A percentile compares a stretch with the other conserved stretches of the same genome.
Evolutionary conservation across 805 yeast species (phyloP).

Genomic region (Candida namnaoensis): DNA sequence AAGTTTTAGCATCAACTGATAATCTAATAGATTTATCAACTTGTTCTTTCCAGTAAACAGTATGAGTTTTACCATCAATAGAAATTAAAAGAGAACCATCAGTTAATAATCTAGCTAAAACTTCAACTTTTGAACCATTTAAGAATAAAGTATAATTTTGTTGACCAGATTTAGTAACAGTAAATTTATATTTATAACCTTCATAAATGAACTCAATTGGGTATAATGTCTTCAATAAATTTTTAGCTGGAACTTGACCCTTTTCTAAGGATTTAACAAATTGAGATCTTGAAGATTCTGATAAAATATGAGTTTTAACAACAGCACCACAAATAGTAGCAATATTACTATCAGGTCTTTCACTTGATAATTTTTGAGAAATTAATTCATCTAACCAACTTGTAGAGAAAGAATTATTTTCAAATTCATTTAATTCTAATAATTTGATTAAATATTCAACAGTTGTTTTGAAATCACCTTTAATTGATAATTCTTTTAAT

Average conservation of each 20-base stretch:
- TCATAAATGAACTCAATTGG: slow-evolving; percentile 95
- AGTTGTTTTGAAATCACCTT: slow-evolving; percentile 98
- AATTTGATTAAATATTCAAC: slow-evolving; percentile 94
- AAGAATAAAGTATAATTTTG: slow-evolving; percentile 84
- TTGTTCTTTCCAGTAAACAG: slow-evolving; percentile 97
- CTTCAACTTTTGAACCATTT: slow-evolving; percentile 86
- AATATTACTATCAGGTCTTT: slow-evolving; percentile 85
- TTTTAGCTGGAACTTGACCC: slow-evolving; percentile 91
- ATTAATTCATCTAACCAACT: slow-evolving; percentile 99
- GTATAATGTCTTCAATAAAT: slow-evolving; percentile 74
- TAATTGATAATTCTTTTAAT: slow-evolving; percentile 86
- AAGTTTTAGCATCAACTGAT: slow-evolving; percentile 92
- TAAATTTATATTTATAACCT: slow-evolving; percentile 86
- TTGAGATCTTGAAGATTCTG: slow-evolving; percentile 60
- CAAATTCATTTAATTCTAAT: slow-evolving; percentile 93
- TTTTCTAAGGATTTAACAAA: slow-evolving; percentile 76
- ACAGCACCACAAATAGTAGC: slow-evolving; percentile 98
- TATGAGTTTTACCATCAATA: slow-evolving; percentile 86
- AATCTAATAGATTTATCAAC: slow-evolving; percentile 81
- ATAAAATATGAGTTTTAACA: slow-evolving; percentile 81
- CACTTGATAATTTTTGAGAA: slow-evolving; percentile 88
- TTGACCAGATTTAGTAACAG: slow-evolving; percentile 86
- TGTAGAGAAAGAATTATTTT: slow-evolving; percentile 92
- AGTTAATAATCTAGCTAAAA: slow-evolving; percentile 79
- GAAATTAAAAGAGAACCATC: slow-evolving; percentile 92